Conservation (phyloP, 2,329 filamentous ascomycete genomes). For the Colletotrichum sidae region DNA sequence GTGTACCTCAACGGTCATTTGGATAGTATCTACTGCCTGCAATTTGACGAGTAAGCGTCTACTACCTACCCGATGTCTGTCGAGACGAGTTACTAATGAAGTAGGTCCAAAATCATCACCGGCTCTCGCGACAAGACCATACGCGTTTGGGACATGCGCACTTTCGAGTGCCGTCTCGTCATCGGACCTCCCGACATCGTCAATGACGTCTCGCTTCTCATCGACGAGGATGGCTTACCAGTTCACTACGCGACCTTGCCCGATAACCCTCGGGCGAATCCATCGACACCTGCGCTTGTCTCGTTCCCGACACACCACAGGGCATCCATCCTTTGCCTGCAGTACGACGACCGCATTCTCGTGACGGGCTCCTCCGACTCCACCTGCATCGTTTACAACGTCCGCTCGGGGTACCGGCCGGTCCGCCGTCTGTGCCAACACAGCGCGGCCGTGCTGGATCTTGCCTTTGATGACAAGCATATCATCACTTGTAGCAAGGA, state of each 20-base stretch:
- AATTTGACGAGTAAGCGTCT: slow-evolving; percentile 87
- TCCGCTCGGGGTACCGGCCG: slow-evolving; percentile 82
- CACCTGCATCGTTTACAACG: slow-evolving; percentile 91
- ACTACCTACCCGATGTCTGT: background rate
- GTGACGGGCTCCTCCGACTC: slow-evolving; percentile 95
- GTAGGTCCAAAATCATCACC: slow-evolving; percentile 91
- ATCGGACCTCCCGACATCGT: slow-evolving; percentile 82
- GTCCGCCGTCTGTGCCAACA: slow-evolving; percentile 83
- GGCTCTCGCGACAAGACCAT: slow-evolving; percentile 96
- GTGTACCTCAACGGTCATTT: slow-evolving; percentile 93
- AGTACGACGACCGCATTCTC: slow-evolving; percentile 92
- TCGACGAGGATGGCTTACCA: slow-evolving; percentile 62
- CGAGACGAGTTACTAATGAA: slow-evolving; percentile 47
- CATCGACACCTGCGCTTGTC: slow-evolving; percentile 65
- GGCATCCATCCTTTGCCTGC: slow-evolving; percentile 92
- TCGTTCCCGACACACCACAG: slow-evolving; percentile 79
- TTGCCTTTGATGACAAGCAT: slow-evolving; percentile 90
- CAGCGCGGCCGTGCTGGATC: slow-evolving; percentile 88
- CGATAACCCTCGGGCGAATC: slow-evolving; percentile 58
- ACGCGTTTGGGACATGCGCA: slow-evolving; percentile 94
- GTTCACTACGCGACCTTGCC: slow-evolving; percentile 67
- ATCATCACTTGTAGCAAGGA: slow-evolving; percentile 99
- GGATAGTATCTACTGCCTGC: slow-evolving; percentile 97
- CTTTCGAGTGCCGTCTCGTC: slow-evolving; percentile 84
- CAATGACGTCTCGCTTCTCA: slow-evolving; percentile 61